These are phyloP conservation scores for Arbutus unedo DNA, from an alignment of 148 eudicot genomes.

Conservation along the genomic window DNA sequence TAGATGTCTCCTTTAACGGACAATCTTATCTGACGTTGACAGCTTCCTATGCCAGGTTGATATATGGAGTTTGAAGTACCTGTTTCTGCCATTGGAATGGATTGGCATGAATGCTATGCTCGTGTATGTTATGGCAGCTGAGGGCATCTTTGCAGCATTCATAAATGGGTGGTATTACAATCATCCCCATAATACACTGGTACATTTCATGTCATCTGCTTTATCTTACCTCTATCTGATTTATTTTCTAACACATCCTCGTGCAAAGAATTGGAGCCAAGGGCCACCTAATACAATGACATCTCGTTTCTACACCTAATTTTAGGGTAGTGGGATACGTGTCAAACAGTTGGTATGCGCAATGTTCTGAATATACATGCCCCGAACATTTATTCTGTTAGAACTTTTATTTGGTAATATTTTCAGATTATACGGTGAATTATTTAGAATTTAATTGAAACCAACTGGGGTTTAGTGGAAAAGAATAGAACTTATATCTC, in stretches of 20 bases:
- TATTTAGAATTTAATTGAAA: not conserved
- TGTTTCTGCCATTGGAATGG: constrained; percentile 80
- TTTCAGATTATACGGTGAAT: not conserved
- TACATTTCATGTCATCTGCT: constrained; percentile 21
- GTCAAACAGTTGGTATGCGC: not conserved
- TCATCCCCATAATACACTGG: constrained; percentile 68
- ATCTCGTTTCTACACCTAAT: not conserved
- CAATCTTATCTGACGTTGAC: constrained; percentile 4
- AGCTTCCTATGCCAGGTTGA: constrained; percentile 56
- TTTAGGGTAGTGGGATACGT: not conserved
- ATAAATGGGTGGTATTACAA: constrained; percentile 89
- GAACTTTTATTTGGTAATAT: not conserved
- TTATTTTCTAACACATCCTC: not conserved
- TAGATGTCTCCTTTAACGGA: not conserved
- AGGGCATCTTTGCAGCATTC: constrained; percentile 73
- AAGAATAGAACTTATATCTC: not conserved
- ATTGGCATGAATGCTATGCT: constrained; percentile 99
- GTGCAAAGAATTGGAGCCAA: not conserved
- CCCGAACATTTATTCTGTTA: not conserved
- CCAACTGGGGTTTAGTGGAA: not conserved
- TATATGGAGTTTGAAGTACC: constrained; percentile 37
- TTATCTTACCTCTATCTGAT: not conserved
- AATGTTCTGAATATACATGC: not conserved
- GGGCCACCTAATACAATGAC: not conserved
- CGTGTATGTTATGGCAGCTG: constrained; percentile 91